phyloP scores from a whole-genome alignment of 139 green algal species.

The Tetradesmus obliquus region DNA sequence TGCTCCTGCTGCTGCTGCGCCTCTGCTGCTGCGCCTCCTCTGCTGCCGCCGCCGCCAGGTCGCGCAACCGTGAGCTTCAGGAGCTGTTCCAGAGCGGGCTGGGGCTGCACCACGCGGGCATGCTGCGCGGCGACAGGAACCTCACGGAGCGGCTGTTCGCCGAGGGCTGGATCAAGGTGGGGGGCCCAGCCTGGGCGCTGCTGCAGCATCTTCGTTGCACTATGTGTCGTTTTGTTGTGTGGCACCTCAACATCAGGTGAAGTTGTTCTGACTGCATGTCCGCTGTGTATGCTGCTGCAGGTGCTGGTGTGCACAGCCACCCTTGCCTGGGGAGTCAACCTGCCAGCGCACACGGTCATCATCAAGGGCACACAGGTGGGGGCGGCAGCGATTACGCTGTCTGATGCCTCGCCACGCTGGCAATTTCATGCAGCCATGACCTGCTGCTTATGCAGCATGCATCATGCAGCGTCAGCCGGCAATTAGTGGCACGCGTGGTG shows the following conservation, averaged over 20 bases:
- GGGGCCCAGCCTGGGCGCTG: neutral
- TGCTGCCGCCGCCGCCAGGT: conserved; percentile 7
- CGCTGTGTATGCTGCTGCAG: conserved; percentile 41
- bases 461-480: too few relatives aligned
- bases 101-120: conserved; percentile 97
- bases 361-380: conserved; percentile 98
- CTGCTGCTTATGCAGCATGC: too few relatives aligned
- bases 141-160: conserved; percentile 94
- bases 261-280: neutral
- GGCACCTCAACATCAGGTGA: neutral
- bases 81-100: conserved; percentile 91
- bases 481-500: too few relatives aligned
- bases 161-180: conserved; percentile 85
- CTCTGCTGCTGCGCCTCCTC: neutral
- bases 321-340: conserved; percentile 98
- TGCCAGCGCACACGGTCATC: conserved; percentile 96
- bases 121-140: conserved; percentile 94
- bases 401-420: neutral
- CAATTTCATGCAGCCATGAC: too few relatives aligned
- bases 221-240: too few relatives aligned
- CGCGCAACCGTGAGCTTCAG: conserved; percentile 86
- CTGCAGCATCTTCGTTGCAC: too few relatives aligned
- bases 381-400: neutral
- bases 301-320: conserved; percentile 97
- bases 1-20: neutral